Conservation (phyloP, 495 filamentous ascomycete species). For the Bombardia bombarda region DNA sequence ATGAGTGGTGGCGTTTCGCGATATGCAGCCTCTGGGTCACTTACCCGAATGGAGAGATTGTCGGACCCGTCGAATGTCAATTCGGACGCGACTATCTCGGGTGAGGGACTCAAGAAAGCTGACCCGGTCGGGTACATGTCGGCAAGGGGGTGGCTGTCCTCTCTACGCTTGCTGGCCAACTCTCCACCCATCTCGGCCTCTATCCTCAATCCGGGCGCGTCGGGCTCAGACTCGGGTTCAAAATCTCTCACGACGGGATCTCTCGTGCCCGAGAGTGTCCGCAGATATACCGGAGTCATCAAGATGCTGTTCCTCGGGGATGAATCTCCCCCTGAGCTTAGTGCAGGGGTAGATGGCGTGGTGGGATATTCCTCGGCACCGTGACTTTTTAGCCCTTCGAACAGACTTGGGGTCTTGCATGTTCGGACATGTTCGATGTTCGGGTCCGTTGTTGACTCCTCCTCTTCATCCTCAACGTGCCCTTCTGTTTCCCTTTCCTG, state of each 20-base stretch:
- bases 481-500: too few relatives aligned
- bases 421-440: slow-evolving; percentile 6
- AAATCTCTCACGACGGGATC: slow-evolving; percentile 5
- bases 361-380: slow-evolving; percentile 20
- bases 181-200: slow-evolving; percentile 1
- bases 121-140: neutral
- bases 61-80: neutral
- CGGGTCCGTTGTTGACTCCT: too few relatives aligned
- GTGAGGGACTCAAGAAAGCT: neutral
- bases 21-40: too few relatives aligned
- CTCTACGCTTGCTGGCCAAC: neutral
- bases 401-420: slow-evolving; percentile 2
- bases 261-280: slow-evolving; percentile 10
- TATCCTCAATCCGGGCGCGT: slow-evolving; percentile 8
- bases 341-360: slow-evolving; percentile 30
- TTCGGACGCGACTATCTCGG: neutral
- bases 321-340: slow-evolving; percentile 25
- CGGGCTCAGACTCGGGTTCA: slow-evolving; percentile 12
- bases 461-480: neutral
- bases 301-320: slow-evolving; percentile 29
- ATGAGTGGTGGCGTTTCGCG: too few relatives aligned
- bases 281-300: slow-evolving; percentile 15
- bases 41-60: neutral
- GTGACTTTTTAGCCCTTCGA: slow-evolving; percentile 4
- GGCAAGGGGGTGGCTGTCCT: neutral